Percentiles rank a stretch among this genome's conserved stretches.
Conservation (phyloP, 2,329 filamentous ascomycete species). For the Aspergillus sp. region DNA sequence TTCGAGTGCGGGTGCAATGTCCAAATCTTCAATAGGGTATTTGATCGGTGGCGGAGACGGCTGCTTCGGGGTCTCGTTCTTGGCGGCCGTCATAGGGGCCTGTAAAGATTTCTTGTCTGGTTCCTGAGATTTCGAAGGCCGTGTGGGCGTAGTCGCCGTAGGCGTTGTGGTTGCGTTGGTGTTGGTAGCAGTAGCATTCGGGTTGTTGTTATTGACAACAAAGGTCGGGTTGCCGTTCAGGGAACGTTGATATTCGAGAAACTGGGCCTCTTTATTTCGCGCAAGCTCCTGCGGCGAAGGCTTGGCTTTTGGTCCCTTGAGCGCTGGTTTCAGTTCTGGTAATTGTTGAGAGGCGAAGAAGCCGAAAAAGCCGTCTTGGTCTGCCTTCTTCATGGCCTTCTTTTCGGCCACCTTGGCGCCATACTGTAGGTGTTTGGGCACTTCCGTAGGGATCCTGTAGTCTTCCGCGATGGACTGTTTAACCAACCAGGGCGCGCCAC, state of each 20-base stretch:
- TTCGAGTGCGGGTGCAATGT: slow-evolving; percentile 60
- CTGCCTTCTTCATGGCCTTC: slow-evolving; percentile 59
- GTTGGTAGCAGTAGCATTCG: neutral
- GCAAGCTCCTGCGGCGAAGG: slow-evolving; percentile 38
- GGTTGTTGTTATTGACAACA: slow-evolving; percentile 21
- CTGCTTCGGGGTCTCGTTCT: slow-evolving; percentile 45
- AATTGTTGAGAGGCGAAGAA: slow-evolving; percentile 49
- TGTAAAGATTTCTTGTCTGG: slow-evolving; percentile 27
- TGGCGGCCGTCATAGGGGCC: slow-evolving; percentile 34
- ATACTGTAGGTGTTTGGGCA: slow-evolving; percentile 73
- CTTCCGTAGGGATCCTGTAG: slow-evolving; percentile 79
- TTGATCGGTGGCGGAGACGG: slow-evolving; percentile 71
- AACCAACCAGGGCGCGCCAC: slow-evolving; percentile 92
- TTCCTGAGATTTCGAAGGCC: slow-evolving; percentile 23
- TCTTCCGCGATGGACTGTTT: slow-evolving; percentile 74
- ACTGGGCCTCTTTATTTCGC: slow-evolving; percentile 39
- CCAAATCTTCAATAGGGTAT: slow-evolving; percentile 91
- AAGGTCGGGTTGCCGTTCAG: slow-evolving; percentile 39
- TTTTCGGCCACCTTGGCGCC: slow-evolving; percentile 71
- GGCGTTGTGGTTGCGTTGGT: neutral
- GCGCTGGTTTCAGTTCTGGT: slow-evolving; percentile 64
- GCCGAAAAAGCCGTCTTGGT: slow-evolving; percentile 44
- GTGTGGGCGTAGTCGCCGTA: slow-evolving; percentile 18
- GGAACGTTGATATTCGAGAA: slow-evolving; percentile 42
- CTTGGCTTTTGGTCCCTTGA: slow-evolving; percentile 61